Base-by-base conservation (phyloP, 1,284 basidiomycete species). In the Farysia itapuensis region DNA sequence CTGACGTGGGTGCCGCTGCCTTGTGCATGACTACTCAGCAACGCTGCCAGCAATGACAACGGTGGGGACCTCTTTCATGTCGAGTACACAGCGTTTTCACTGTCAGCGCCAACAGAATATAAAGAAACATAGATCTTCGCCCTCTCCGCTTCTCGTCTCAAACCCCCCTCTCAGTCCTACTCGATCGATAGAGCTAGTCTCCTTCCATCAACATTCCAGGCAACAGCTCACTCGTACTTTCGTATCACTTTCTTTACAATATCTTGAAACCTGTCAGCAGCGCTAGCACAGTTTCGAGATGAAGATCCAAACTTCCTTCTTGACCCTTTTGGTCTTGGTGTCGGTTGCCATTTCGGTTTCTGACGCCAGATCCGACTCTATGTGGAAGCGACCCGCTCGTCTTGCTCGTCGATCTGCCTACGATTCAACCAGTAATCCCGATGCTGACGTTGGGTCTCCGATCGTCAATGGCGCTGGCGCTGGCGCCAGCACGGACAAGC, bases 271-370 rank as follows among this genome's bases (percentile, higher is more conserved):
- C 15, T 38, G 35, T 28, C n/a, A 28, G n/a, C 26, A 28, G 22
- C 18, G 28, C 22, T 28, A 11, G 14, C 32, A 15, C 18, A 8
- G 18, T 35, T 47, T 32, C 33, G 50, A 8, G 14, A 60, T 60
- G 57, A 53, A 53, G 50, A 39, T 60, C 39, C 57, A 60, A 21
- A 39, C 49, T 32, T 60, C 50, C 7, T 60, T 60, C 30, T 40
- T 60, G 28, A 44, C 50, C 26, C 50, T 60, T 2, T 23, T 60
- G 35, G 57, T 60, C 33, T 35, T 53, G 9, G 50, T 60, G 45
- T 49, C 45, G 39, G 50, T 45, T 31, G 57, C 57, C 45, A 53
- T 60, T 34, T 53, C 57, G 50, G 46, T 53, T n/a, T 49, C 57
- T 38, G 57, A 60, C 22, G 57, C 50, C 24, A 45, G 46, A 39